Conservation (phyloP, 306 rosid species). For the Malus domestica region DNA sequence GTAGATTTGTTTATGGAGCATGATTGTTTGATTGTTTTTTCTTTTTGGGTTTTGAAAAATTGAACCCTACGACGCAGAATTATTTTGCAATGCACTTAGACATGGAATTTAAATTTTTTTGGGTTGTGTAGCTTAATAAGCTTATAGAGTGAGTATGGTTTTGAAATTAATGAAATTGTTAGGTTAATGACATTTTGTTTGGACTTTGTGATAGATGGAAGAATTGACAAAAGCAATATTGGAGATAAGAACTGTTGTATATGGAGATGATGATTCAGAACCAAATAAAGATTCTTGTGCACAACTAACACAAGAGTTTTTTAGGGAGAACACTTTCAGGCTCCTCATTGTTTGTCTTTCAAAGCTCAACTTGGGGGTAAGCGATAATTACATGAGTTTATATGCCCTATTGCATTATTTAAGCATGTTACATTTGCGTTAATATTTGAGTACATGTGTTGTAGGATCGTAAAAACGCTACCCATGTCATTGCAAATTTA, state of each 20-base stretch:
- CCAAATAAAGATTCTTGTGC: slow-evolving; percentile 55
- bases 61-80: background rate
- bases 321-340: slow-evolving; percentile 45
- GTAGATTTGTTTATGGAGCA: background rate
- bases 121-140: background rate
- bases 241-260: slow-evolving; percentile 45
- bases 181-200: background rate
- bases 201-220: slow-evolving; percentile 12
- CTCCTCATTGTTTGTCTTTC: slow-evolving; percentile 41
- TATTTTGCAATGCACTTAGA: background rate
- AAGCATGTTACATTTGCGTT: background rate
- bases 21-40: background rate
- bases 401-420: background rate
- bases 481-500: slow-evolving; percentile 58
- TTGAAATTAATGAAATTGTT: background rate
- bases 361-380: slow-evolving; percentile 49
- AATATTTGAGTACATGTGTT: background rate
- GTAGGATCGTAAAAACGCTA: slow-evolving; percentile 54
- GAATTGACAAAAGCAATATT: slow-evolving; percentile 38
- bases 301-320: slow-evolving; percentile 56
- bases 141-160: background rate
- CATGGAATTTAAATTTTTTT: background rate
- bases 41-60: background rate
- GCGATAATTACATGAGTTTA: background rate
- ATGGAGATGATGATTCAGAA: slow-evolving; percentile 50